A percentile compares a stretch with the other conserved stretches of the same genome.
Conservation (phyloP, 805 yeast species). For the Cyberlindnera sargentensis region DNA sequence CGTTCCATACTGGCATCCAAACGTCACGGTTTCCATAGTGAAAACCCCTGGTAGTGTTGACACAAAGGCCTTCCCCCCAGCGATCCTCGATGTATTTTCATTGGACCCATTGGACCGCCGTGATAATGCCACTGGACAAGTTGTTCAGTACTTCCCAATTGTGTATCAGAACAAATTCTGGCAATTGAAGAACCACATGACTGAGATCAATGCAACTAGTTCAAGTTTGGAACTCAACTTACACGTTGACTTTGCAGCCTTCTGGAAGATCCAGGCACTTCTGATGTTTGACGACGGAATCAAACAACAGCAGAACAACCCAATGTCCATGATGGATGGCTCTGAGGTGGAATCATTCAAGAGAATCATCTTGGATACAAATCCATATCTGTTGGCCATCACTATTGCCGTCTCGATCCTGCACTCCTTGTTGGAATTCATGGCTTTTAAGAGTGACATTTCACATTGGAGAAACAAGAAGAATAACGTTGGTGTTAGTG, state of each 20-base stretch:
- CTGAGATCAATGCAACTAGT: constrained; percentile 24
- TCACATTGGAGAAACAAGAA: constrained; percentile 34
- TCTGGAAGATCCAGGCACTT: constrained; percentile 27
- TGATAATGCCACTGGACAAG: constrained; percentile 24
- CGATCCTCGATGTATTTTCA: constrained; percentile 18
- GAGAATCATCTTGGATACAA: constrained; percentile 30
- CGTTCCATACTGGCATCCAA: constrained; percentile 32
- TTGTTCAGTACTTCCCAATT: constrained; percentile 30
- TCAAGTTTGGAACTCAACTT: constrained; percentile 23
- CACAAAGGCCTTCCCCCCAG: constrained; percentile 18
- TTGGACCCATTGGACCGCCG: constrained; percentile 25
- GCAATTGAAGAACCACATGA: constrained; percentile 31
- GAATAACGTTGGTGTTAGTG: constrained; percentile 33
- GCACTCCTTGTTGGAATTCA: constrained; percentile 32
- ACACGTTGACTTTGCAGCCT: constrained; percentile 21
- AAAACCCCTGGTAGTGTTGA: constrained; percentile 18
- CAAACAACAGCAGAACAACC: constrained; percentile 23
- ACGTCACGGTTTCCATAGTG: constrained; percentile 26
- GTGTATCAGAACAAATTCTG: constrained; percentile 33
- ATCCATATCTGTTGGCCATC: constrained; percentile 27
- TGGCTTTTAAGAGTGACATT: constrained; percentile 36
- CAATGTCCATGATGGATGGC: constrained; percentile 23
- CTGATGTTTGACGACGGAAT: constrained; percentile 25
- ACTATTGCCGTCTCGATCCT: constrained; percentile 28
- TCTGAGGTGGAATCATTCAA: constrained; percentile 31